Base-by-base conservation (phyloP, 805 yeast species). In the Myxozyma neotropica region DNA sequence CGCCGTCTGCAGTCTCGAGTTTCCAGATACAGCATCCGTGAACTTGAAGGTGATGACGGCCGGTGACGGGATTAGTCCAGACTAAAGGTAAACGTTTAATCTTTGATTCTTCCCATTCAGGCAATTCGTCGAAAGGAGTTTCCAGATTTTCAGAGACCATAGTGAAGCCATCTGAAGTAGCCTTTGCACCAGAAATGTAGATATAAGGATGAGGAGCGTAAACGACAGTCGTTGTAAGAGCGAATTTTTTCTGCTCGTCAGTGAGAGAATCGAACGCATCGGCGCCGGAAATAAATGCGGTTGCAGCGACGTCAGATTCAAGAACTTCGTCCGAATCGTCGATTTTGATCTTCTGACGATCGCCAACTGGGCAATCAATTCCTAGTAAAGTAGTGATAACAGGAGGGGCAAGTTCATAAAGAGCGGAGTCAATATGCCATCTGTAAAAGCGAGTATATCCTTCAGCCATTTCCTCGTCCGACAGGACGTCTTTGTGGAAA, bases 161-260 rank as follows among this genome's bases (percentile, higher is more conserved):
- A 1, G 96, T 87, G 61, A 90, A 79, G 4, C 96, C 96, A 72
- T 89, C 96, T 35, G 86, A 81, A 8, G 94, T 87, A 42, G 96
- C 96, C 59, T 78, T 82, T 38, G 95, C 89, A 13, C 87, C 83
- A 4, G 89, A 83, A 63, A 90, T 90, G 73, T 81, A 89, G 59
- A 90, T 90, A 74, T 89, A 90, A 44, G 96, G 96, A 72, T 90
- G 96, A 40, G 96, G 96, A 17, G 96, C 96, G 72, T 90, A 90
- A 47, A 85, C 89, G 23, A 90, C 93, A 2, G 83, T 84, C n/a
- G 95, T 86, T 70, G 81, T 79, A 60, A 89, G 78, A 1, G 92
- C 96, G 65, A 84, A 80, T 62, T 86, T 77, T 73, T 89, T 82
- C 62, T 89, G 94, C 70, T 86, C 89, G 4, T 79, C 83, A 7